Conservation (phyloP, 805 yeast species). For the Candida ipomoeae region DNA sequence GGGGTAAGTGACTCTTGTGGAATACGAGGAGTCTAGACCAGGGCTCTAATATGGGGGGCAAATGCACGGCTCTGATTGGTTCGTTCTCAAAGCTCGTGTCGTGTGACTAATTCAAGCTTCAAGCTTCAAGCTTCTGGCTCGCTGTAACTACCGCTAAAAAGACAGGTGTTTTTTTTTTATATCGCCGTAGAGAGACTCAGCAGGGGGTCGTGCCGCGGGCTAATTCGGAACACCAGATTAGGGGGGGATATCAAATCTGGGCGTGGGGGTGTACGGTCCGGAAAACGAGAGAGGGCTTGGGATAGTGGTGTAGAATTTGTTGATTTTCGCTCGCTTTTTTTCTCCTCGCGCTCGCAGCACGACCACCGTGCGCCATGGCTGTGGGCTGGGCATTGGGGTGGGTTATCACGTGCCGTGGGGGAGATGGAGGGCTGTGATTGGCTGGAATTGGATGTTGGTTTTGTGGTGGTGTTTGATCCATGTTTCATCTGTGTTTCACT, state of each 20-base stretch:
- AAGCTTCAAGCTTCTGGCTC: too few species aligned
- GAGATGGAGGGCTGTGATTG: too few species aligned
- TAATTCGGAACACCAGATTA: constrained; percentile 1
- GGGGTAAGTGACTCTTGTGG: too few species aligned
- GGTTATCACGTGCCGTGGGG: too few species aligned
- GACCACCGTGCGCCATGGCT: neutral
- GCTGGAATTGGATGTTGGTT: too few species aligned
- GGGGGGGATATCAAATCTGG: neutral
- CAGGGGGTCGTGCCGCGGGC: neutral
- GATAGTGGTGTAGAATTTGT: neutral
- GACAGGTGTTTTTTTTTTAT: neutral
- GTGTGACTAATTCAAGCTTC: too few species aligned
- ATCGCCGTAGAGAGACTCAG: neutral
- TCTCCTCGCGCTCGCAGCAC: neutral
- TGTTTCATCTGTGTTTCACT: neutral
- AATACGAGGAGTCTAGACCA: too few species aligned
- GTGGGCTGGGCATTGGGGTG: too few species aligned
- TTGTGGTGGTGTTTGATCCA: neutral
- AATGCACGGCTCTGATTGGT: too few species aligned
- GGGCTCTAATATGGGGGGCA: too few species aligned
- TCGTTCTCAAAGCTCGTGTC: neutral
- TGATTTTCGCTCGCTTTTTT: constrained; percentile 6
- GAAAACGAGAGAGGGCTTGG: neutral
- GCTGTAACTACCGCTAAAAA: too few species aligned
- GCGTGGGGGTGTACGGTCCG: constrained; percentile 1